Percentiles rank a stretch among this genome's conserved stretches.
These are phyloP conservation scores for Sugiyamaella valdiviana DNA, from an alignment of 805 yeast genomes.

Conservation along the genomic window DNA sequence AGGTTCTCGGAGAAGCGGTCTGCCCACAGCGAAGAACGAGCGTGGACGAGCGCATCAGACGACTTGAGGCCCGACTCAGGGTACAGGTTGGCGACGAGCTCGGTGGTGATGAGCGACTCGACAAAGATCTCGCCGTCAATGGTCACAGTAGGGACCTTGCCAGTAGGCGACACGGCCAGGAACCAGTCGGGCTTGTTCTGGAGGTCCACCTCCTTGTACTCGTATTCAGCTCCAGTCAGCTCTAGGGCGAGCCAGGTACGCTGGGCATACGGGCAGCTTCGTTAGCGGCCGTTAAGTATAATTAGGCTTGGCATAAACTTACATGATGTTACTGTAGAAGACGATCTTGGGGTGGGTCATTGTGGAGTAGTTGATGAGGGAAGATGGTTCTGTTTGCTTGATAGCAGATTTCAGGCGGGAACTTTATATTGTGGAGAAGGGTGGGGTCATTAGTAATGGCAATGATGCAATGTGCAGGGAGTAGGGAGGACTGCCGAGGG, in stretches of 20 bases:
- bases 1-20: constrained; percentile 21
- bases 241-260: constrained; percentile 28
- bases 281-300: not conserved
- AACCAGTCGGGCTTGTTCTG: constrained; percentile 29
- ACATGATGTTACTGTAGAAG: not conserved
- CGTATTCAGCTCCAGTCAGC: constrained; percentile 25
- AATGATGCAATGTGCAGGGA: too few relatives aligned
- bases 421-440: too few relatives aligned
- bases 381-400: too few relatives aligned
- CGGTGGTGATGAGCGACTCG: constrained; percentile 25
- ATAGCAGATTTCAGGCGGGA: too few relatives aligned
- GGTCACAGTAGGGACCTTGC: constrained; percentile 27
- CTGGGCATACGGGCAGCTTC: constrained; percentile 28
- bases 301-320: too few relatives aligned
- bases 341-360: not conserved
- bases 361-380: not conserved
- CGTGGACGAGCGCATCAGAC: constrained; percentile 17
- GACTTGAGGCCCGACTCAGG: constrained; percentile 21
- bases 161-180: constrained; percentile 24
- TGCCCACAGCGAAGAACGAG: constrained; percentile 20
- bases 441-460: too few relatives aligned
- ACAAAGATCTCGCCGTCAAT: constrained; percentile 23
- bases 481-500: too few relatives aligned
- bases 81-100: constrained; percentile 24
- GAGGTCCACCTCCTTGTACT: constrained; percentile 25